These are phyloP conservation scores for Phytopythium mirpurense DNA, from an alignment of 352 stramenopile genomes.

Conservation along the genomic window DNA sequence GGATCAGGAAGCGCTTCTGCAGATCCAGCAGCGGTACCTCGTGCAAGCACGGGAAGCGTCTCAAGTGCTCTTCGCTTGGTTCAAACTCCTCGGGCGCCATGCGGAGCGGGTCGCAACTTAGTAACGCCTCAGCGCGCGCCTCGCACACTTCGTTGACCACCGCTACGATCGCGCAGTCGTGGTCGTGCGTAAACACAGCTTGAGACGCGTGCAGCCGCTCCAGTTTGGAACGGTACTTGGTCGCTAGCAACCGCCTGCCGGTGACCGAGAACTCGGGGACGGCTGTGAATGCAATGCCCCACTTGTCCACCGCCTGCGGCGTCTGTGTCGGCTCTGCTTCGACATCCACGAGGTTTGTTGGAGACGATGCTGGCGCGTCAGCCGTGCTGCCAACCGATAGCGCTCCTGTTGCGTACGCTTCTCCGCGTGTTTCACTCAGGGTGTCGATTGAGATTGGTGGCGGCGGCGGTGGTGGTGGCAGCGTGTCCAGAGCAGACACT, in stretches of 20 bases:
- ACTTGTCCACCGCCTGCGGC: slow-evolving; percentile 50
- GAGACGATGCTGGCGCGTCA: not conserved
- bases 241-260: slow-evolving; percentile 58
- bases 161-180: slow-evolving; percentile 71
- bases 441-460: slow-evolving; percentile 17
- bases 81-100: slow-evolving; percentile 81
- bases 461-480: slow-evolving; percentile 21
- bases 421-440: slow-evolving; percentile 39
- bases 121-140: slow-evolving; percentile 56
- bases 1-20: slow-evolving; percentile 76
- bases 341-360: not conserved
- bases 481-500: slow-evolving; percentile 9
- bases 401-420: slow-evolving; percentile 34
- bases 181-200: slow-evolving; percentile 50
- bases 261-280: slow-evolving; percentile 84
- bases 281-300: slow-evolving; percentile 82
- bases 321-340: slow-evolving; percentile 12
- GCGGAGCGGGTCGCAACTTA: slow-evolving; percentile 79
- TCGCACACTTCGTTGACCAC: slow-evolving; percentile 86
- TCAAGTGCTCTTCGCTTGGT: slow-evolving; percentile 59
- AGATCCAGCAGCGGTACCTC: slow-evolving; percentile 47
- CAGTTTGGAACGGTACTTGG: slow-evolving; percentile 65
- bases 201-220: slow-evolving; percentile 61
- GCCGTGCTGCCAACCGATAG: slow-evolving; percentile 13
- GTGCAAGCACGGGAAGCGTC: slow-evolving; percentile 37